These are phyloP conservation scores for Tolypocladium inflatum DNA, from an alignment of 2,329 filamentous ascomycete genomes.

Conservation along the genomic window DNA sequence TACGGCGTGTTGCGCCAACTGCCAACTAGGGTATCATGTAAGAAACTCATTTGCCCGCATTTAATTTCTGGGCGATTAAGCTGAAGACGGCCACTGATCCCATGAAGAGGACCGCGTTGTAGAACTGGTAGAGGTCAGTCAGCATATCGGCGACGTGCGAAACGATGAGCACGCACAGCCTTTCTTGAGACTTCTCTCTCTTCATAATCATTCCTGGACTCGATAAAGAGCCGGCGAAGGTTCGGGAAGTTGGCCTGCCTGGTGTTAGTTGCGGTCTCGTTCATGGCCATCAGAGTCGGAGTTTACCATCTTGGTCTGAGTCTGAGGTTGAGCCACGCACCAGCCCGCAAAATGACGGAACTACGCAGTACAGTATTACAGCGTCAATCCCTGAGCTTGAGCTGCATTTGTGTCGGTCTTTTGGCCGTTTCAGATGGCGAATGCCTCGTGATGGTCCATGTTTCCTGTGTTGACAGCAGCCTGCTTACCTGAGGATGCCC, in stretches of 20 bases:
- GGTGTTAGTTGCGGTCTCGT: not conserved
- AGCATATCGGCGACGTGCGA: not conserved
- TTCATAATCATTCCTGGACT: constrained; percentile 84
- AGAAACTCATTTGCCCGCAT: constrained; percentile 30
- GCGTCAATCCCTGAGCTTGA: not conserved
- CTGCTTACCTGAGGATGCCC: not conserved
- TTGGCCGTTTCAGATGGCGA: not conserved
- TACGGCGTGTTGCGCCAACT: not conserved
- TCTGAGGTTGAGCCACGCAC: not conserved
- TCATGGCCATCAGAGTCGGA: not conserved
- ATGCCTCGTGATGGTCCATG: not conserved
- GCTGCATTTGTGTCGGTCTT: not conserved
- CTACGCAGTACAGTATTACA: not conserved
- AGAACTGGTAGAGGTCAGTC: constrained; percentile 57
- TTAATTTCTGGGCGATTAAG: constrained; percentile 81
- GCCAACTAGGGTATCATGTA: not conserved
- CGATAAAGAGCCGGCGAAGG: constrained; percentile 89
- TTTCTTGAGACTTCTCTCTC: constrained; percentile 90
- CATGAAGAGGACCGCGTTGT: constrained; percentile 94
- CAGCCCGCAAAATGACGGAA: not conserved
- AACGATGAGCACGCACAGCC: constrained; percentile 52
- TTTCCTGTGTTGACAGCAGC: not conserved
- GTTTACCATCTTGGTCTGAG: not conserved
- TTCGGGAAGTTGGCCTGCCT: constrained; percentile 76
- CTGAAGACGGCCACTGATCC: constrained; percentile 93